A percentile compares a stretch with the other conserved stretches of the same genome.
phyloP scores from a whole-genome alignment of 768 basidiomycete genomes.

The Leccinum disarticulatum region DNA sequence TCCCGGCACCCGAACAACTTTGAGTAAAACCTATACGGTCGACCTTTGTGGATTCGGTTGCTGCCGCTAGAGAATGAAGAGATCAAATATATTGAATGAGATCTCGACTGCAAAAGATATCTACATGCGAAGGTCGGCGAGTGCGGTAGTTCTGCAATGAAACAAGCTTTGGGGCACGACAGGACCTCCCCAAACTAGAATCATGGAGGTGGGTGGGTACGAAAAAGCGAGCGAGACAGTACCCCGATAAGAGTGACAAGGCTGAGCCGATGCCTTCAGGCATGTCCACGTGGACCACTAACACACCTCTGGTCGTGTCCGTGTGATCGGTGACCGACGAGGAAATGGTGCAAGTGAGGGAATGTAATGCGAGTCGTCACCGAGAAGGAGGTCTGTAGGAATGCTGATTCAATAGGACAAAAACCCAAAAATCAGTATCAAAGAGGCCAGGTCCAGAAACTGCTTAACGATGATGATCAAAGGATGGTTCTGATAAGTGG shows the following conservation, averaged over 20 bases:
- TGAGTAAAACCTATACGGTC: neutral
- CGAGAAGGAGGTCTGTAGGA: neutral
- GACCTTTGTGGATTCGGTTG: neutral
- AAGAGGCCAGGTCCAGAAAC: neutral
- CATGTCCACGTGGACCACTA: neutral
- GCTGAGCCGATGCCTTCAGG: neutral
- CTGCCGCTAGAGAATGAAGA: neutral
- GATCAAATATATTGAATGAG: too few relatives aligned
- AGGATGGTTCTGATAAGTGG: too few relatives aligned
- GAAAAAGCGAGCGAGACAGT: neutral
- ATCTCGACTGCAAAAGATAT: neutral
- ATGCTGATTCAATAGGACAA: neutral
- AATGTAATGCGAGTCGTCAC: neutral
- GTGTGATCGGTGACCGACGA: neutral
- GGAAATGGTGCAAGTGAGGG: neutral
- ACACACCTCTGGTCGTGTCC: neutral
- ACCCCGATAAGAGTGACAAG: neutral
- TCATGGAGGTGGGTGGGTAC: neutral
- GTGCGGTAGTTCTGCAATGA: too few relatives aligned
- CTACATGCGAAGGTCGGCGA: neutral
- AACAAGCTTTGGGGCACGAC: too few relatives aligned
- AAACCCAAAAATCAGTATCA: neutral
- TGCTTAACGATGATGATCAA: neutral
- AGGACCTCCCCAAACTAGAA: neutral
- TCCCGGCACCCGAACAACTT: neutral